Conservation (phyloP, 345 rosid genomes). For the Melaleuca quinquenervia region DNA sequence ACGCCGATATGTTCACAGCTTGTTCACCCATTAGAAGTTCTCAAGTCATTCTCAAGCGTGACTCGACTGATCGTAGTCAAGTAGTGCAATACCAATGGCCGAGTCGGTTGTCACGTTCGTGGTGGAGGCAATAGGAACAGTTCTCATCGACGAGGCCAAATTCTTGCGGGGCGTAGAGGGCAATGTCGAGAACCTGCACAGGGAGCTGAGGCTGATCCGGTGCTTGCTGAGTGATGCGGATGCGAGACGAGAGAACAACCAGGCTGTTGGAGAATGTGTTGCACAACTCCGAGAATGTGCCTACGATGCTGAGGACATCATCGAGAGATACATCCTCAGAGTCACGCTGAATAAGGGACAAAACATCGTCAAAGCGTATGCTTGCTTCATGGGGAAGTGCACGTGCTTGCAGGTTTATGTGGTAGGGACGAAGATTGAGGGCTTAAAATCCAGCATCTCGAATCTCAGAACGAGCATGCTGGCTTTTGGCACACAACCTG, state of each 20-base stretch:
- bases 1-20: no score
- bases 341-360: not conserved
- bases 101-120: not conserved
- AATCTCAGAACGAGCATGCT: conserved; percentile 11
- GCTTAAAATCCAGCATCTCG: conserved; percentile 20
- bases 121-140: not conserved
- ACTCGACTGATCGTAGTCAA: not conserved
- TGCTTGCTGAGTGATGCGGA: conserved; percentile 6
- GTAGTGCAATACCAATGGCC: not conserved
- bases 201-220: not conserved
- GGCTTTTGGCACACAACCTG: conserved; percentile 7
- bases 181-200: not conserved
- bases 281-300: not conserved
- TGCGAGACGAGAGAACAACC: not conserved
- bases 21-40: not conserved
- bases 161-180: not conserved
- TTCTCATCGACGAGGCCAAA: not conserved
- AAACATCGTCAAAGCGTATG: not conserved
- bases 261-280: not conserved
- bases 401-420: not conserved
- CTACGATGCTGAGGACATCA: conserved; percentile 10
- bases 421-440: conserved; percentile 11
- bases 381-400: not conserved
- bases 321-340: not conserved
- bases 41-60: not conserved